Percentiles rank a stretch among this genome's conserved stretches.
Evolutionary conservation across 208 protist species (phyloP).

Genomic region (Leishmania tarentolae): DNA sequence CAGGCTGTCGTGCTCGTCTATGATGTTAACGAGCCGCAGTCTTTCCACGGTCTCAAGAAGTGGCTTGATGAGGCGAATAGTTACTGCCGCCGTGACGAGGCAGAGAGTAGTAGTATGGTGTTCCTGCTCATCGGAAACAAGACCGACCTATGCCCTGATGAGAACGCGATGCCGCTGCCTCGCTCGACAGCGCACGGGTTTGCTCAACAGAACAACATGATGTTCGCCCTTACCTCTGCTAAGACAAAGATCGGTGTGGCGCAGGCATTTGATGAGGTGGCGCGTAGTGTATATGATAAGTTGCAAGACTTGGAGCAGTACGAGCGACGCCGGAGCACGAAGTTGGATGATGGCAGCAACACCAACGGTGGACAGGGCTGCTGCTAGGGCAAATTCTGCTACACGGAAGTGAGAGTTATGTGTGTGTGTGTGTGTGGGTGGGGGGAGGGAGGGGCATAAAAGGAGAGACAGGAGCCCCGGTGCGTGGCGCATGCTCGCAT

Average conservation of each 20-base stretch:
- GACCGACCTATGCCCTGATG: slow-evolving; percentile 50
- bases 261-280: slow-evolving; percentile 86
- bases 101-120: slow-evolving; percentile 38
- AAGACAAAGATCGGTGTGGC: slow-evolving; percentile 77
- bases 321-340: slow-evolving; percentile 23
- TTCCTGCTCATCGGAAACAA: slow-evolving; percentile 91
- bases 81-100: slow-evolving; percentile 54
- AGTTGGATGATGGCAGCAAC: slow-evolving; percentile 14
- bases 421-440: too few relatives aligned
- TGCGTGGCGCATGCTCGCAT: not conserved
- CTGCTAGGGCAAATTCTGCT: slow-evolving; percentile 8
- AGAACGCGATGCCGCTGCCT: slow-evolving; percentile 56
- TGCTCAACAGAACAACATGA: slow-evolving; percentile 75
- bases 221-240: slow-evolving; percentile 81
- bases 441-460: not conserved
- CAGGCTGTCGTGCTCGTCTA: slow-evolving; percentile 89
- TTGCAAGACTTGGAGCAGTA: slow-evolving; percentile 28
- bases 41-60: slow-evolving; percentile 72
- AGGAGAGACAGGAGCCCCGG: not conserved
- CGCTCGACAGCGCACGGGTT: slow-evolving; percentile 56
- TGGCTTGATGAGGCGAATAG: slow-evolving; percentile 79
- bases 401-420: not conserved
- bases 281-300: slow-evolving; percentile 62
- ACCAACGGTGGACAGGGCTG: slow-evolving; percentile 16
- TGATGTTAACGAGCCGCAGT: slow-evolving; percentile 76